A percentile compares a stretch with the other conserved stretches of the same genome.
phyloP scores from a whole-genome alignment of 2,329 filamentous ascomycete genomes.

The Epichloe bromicola region DNA sequence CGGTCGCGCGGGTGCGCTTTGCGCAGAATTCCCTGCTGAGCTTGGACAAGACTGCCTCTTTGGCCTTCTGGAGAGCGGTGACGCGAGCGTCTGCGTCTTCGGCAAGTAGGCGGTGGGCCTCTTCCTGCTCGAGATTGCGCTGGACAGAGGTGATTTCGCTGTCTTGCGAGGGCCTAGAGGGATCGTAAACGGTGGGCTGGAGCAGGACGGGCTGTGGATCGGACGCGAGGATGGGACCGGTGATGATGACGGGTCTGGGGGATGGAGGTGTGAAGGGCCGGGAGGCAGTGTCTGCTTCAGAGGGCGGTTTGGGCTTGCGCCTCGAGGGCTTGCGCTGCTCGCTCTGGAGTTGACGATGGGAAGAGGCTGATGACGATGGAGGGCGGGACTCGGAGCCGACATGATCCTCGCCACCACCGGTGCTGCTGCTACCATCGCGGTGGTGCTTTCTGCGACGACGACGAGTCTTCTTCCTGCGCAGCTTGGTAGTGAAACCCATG shows the following conservation, averaged over 20 bases:
- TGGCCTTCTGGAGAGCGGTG: constrained; percentile 43
- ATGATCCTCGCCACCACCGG: constrained; percentile 13
- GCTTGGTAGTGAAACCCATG: constrained; percentile 30
- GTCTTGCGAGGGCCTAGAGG: constrained; percentile 20
- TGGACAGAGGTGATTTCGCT: constrained; percentile 43
- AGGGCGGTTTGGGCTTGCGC: constrained; percentile 12
- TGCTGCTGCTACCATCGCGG: constrained; percentile 12
- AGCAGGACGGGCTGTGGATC: constrained; percentile 39
- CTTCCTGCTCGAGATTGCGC: constrained; percentile 43
- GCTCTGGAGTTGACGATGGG: constrained; percentile 9
- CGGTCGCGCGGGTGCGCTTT: constrained; percentile 20
- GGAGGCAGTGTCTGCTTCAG: constrained; percentile 13
- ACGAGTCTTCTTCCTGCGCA: constrained; percentile 31
- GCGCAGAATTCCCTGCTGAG: constrained; percentile 38
- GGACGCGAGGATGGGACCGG: constrained; percentile 35
- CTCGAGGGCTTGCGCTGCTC: constrained; percentile 12
- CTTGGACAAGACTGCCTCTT: constrained; percentile 46
- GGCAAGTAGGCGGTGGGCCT: constrained; percentile 40
- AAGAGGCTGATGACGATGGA: constrained; percentile 3
- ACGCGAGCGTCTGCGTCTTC: constrained; percentile 43
- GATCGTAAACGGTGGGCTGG: constrained; percentile 45
- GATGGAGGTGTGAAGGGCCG: constrained; percentile 17
- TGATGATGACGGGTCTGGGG: constrained; percentile 32
- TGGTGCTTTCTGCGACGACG: constrained; percentile 26
- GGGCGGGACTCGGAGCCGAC: constrained; percentile 9